Evolutionary conservation across 2,329 filamentous ascomycete species (phyloP), one percentile per base, ranked within the genome.

Genomic region (Aspergillus bombycis): DNA sequence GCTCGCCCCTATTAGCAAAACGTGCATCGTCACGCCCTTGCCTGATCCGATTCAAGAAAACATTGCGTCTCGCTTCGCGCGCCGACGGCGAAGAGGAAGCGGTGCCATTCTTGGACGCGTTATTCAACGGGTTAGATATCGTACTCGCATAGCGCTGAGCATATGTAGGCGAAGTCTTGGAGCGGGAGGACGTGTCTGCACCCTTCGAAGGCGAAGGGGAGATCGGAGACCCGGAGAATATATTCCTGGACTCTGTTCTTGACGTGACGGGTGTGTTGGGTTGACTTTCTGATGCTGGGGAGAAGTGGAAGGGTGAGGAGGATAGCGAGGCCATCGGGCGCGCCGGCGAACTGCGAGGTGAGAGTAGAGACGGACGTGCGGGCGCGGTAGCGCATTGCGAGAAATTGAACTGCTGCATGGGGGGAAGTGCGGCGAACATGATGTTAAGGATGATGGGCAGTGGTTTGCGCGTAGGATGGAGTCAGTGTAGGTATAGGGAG

Each of bases 11-110:
- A 66, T 71, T 72, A 64, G 79, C 75, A 60, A 78, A 79, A 9
- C 77, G 74, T 0, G 71, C 74, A 41, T 72, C 69, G 16, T 81
- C 78, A 34, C 80, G 77, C 48, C 76, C 75, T n/a, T 70, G 71
- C 56, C 75, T 77, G 21, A 82, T 73, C 26, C 77, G 75, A 65
- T 80, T 81, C 3, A 81, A 67, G 60, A 82, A 82, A 52, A 74
- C 71, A 26, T 72, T 74, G 57, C 78, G 78, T 30, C 77, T 74
- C 38, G 76, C 73, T 12, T 73, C 72, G 59, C 75, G 75, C 55
- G 74, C 71, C 6, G 73, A 65, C 4, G 69, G 70, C 2, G 72
- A 70, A 0, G 70, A 65, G 3, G 73, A 66, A 1, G 66, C 62
- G 9, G 59, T 63, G 54, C 57, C 61, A 1, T 57, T 62, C 12